phyloP scores from a whole-genome alignment of 768 basidiomycete species.

The Kwoniella pini region DNA sequence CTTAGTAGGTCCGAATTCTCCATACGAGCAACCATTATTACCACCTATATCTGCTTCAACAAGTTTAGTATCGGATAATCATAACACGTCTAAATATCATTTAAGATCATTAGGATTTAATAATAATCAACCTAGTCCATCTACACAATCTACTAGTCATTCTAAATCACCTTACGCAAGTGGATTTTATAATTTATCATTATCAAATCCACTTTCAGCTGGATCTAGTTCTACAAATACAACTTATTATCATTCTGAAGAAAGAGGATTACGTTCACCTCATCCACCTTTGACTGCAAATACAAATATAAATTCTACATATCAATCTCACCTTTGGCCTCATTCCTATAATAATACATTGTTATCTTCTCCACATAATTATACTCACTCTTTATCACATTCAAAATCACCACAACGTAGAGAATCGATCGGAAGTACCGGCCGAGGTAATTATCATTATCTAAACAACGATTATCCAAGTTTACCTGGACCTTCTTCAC shows the following conservation, averaged over 20 bases:
- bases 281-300: slow-evolving; percentile 25
- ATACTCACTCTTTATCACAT: slow-evolving; percentile 13
- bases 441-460: not conserved
- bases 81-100: not conserved
- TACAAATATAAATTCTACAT: not conserved
- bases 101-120: not conserved
- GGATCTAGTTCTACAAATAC: slow-evolving; percentile 5
- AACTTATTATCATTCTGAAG: not conserved
- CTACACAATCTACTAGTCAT: slow-evolving; percentile 1
- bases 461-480: not conserved
- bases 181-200: not conserved
- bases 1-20: slow-evolving; percentile 5
- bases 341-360: slow-evolving; percentile 1
- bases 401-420: slow-evolving; percentile 12
- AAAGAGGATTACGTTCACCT: slow-evolving; percentile 24
- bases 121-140: slow-evolving; percentile 5
- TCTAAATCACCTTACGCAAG: slow-evolving; percentile 18
- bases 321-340: slow-evolving; percentile 18
- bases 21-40: slow-evolving; percentile 12
- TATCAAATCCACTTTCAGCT: slow-evolving; percentile 11
- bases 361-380: not conserved
- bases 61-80: not conserved
- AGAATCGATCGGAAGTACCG: slow-evolving; percentile 2
- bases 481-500: slow-evolving; percentile 4
- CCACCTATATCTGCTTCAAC: slow-evolving; percentile 8